Evolutionary conservation across 805 yeast species (phyloP).

Genomic region (Spathaspora sp.): DNA sequence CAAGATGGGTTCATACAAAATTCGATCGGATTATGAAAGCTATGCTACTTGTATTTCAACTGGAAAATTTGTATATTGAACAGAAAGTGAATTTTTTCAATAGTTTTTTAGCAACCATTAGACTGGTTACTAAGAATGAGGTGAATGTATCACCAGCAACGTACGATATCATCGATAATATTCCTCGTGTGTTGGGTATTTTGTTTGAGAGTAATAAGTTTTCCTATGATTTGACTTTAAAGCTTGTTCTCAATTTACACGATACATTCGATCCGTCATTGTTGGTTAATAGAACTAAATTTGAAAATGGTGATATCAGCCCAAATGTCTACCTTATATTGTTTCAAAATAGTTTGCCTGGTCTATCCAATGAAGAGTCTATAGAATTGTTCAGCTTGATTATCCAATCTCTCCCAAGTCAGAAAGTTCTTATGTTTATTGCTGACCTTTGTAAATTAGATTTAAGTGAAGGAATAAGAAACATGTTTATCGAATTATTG

Average conservation of each 20-base stretch:
- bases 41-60: constrained; percentile 19
- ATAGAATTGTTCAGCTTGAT: constrained; percentile 10
- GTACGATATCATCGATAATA: constrained; percentile 27
- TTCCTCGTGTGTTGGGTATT: constrained; percentile 21
- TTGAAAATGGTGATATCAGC: constrained; percentile 1
- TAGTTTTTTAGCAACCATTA: constrained; percentile 22
- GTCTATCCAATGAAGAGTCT: constrained; percentile 9
- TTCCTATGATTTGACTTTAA: constrained; percentile 18
- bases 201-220: constrained; percentile 16
- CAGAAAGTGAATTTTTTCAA: constrained; percentile 21
- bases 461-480: not conserved
- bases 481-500: constrained; percentile 3
- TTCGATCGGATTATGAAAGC: constrained; percentile 28
- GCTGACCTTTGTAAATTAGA: constrained; percentile 11
- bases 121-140: constrained; percentile 27
- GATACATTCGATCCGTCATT: constrained; percentile 30
- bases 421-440: constrained; percentile 16
- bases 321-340: constrained; percentile 13
- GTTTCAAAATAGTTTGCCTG: constrained; percentile 5
- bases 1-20: constrained; percentile 31
- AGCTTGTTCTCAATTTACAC: constrained; percentile 22
- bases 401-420: constrained; percentile 9
- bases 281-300: constrained; percentile 12
- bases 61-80: constrained; percentile 18
- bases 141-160: constrained; percentile 25